phyloP scores from a whole-genome alignment of 495 filamentous ascomycete species.

The Cladorrhinum samala region DNA sequence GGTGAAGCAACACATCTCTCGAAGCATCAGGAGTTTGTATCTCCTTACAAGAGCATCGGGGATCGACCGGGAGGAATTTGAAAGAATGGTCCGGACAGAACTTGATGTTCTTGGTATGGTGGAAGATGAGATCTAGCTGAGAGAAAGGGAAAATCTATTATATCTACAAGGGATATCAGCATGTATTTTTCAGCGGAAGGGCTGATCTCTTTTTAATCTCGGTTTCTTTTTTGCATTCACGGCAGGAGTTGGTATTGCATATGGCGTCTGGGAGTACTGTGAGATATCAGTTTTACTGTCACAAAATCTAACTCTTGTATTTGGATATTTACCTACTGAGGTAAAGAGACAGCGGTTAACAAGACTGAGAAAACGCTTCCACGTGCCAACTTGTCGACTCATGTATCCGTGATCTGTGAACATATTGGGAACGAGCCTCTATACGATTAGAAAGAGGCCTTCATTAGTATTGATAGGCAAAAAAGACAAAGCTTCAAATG shows the following conservation, averaged over 20 bases:
- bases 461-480: no score
- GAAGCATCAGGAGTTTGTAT: constrained; percentile 84
- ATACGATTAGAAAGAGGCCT: no score
- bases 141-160: not conserved
- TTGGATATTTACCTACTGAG: no score
- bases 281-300: not conserved
- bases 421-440: no score
- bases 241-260: not conserved
- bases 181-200: not conserved
- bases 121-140: constrained; percentile 50
- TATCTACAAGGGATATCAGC: not conserved
- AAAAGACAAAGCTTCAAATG: no score
- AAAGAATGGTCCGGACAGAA: constrained; percentile 71
- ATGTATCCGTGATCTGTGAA: no score
- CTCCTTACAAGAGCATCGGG: constrained; percentile 72
- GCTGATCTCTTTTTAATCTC: not conserved
- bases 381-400: no score
- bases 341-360: no score
- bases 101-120: constrained; percentile 69
- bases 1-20: constrained; percentile 82
- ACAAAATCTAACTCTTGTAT: not conserved
- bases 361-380: no score
- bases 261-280: not conserved
- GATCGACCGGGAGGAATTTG: constrained; percentile 79
- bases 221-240: not conserved